Percentiles rank a stretch among this genome's conserved stretches.
These are phyloP conservation scores for Oxyria digyna DNA, from an alignment of 148 eudicot genomes.

Conservation along the genomic window DNA sequence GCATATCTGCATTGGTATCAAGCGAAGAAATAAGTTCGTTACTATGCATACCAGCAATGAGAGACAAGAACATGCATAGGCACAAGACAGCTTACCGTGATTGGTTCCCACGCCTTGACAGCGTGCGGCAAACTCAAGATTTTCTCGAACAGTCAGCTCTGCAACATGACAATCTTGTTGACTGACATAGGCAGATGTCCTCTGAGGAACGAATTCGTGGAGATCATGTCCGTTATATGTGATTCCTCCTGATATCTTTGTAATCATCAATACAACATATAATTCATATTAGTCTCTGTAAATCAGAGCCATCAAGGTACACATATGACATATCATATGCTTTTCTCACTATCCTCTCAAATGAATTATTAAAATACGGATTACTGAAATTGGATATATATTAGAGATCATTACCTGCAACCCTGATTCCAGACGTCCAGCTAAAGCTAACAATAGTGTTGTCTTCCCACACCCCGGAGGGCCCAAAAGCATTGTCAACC, in stretches of 20 bases:
- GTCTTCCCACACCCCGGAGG: slow-evolving; percentile 99
- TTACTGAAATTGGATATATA: not conserved
- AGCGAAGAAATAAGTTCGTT: not conserved
- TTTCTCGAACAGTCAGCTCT: slow-evolving; percentile 97
- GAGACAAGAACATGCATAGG: slow-evolving; percentile 1
- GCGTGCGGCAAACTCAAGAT: slow-evolving; percentile 79
- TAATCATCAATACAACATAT: slow-evolving; percentile 23
- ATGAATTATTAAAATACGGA: not conserved
- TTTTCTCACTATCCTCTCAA: not conserved
- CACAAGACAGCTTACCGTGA: slow-evolving; percentile 53
- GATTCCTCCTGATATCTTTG: slow-evolving; percentile 86
- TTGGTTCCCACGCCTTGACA: slow-evolving; percentile 96
- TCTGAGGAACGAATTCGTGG: slow-evolving; percentile 93
- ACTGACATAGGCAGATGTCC: slow-evolving; percentile 86
- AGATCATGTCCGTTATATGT: slow-evolving; percentile 87
- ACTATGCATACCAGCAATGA: not conserved
- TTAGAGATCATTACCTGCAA: slow-evolving; percentile 48
- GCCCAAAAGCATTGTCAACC: slow-evolving; percentile 87
- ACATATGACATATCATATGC: too few relatives aligned
- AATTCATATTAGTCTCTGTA: not conserved
- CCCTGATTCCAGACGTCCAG: slow-evolving; percentile 76
- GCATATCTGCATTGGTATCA: slow-evolving; percentile 66
- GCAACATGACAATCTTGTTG: slow-evolving; percentile 95
- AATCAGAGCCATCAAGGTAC: not conserved
- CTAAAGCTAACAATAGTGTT: slow-evolving; percentile 72